These are phyloP conservation scores for Tuber melanosporum DNA, from an alignment of 495 filamentous ascomycete genomes.

Conservation along the genomic window DNA sequence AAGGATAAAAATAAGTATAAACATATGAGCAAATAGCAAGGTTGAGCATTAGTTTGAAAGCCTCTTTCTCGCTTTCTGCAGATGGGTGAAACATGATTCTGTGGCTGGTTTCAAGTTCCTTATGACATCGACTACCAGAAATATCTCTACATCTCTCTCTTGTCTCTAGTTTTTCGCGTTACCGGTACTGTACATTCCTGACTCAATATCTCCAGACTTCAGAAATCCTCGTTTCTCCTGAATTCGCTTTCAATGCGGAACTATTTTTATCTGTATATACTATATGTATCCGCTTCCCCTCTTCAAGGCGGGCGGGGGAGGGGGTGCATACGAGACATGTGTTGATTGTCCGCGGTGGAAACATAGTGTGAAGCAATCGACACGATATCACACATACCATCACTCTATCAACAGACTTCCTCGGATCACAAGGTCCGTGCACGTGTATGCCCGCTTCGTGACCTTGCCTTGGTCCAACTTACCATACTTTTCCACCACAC, in stretches of 20 bases:
- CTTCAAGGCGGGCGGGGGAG: neutral
- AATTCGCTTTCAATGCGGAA: neutral
- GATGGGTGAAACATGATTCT: neutral
- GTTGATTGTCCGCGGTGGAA: neutral
- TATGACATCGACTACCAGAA: neutral
- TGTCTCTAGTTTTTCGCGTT: neutral
- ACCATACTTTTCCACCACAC: neutral
- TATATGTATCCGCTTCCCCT: no score
- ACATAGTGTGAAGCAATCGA: neutral
- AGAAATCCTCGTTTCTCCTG: neutral
- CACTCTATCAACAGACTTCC: neutral
- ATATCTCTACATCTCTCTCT: neutral
- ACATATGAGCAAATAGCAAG: neutral
- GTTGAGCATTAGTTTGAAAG: neutral
- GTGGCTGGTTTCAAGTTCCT: neutral
- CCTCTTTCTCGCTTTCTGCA: neutral
- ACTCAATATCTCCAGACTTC: neutral
- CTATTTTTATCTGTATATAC: neutral
- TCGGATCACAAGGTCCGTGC: neutral
- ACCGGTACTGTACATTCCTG: neutral
- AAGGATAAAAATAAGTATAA: no score
- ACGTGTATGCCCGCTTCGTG: neutral
- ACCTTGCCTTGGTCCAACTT: neutral
- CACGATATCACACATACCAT: neutral
- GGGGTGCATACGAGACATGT: neutral